phyloP scores from a whole-genome alignment of 306 rosid genomes.

The Castanospermum australe region DNA sequence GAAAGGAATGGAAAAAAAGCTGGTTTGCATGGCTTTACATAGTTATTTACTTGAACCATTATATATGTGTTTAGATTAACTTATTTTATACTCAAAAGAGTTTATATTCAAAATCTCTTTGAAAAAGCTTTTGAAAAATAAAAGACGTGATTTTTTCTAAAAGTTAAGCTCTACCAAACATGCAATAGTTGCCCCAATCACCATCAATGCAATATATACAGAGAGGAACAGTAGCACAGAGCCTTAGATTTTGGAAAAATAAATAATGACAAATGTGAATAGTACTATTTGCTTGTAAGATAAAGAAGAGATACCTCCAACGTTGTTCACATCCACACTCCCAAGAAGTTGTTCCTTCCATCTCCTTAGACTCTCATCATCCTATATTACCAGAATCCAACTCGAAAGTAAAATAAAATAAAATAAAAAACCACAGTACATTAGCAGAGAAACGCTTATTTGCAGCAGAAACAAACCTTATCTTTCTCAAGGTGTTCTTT shows the following conservation, averaged over 20 bases:
- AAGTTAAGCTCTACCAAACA: too few relatives aligned
- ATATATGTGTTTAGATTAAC: too few relatives aligned
- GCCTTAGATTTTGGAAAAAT: neutral
- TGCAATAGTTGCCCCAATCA: neutral
- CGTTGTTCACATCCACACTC: slow-evolving; percentile 63
- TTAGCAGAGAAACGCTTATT: neutral
- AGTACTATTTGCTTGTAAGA: too few relatives aligned
- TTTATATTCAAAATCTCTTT: too few relatives aligned
- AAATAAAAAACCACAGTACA: neutral
- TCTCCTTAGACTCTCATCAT: slow-evolving; percentile 80
- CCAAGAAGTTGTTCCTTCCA: slow-evolving; percentile 98
- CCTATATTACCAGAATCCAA: slow-evolving; percentile 42
- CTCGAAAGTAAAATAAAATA: neutral
- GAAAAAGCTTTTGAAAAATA: too few relatives aligned
- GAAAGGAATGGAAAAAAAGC: neutral
- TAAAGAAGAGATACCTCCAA: slow-evolving; percentile 80
- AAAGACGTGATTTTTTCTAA: too few relatives aligned
- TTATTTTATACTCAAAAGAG: too few relatives aligned
- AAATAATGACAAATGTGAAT: neutral
- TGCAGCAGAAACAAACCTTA: slow-evolving; percentile 59
- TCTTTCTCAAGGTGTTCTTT: slow-evolving; percentile 78
- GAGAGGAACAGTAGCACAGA: neutral
- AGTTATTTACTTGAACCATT: neutral
- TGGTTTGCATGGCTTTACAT: neutral
- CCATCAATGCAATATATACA: neutral